phyloP scores from a whole-genome alignment of 495 filamentous ascomycete genomes.

The Staphylotrichum longicolle region DNA sequence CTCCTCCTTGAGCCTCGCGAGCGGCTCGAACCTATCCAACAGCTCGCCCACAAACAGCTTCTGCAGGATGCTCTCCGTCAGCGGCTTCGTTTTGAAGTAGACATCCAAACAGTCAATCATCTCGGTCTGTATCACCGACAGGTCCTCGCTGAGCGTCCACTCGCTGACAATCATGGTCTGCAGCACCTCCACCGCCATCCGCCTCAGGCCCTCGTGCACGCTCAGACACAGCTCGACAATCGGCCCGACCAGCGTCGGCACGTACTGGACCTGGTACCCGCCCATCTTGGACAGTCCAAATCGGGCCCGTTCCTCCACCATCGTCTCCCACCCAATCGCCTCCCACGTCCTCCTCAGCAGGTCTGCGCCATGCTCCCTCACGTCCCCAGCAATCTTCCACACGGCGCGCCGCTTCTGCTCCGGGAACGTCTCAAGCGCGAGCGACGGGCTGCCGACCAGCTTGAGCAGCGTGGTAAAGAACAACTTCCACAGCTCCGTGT shows the following conservation, averaged over 20 bases:
- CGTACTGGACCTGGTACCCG: conserved; percentile 97
- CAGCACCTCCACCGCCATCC: conserved; percentile 86
- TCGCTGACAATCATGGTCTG: conserved; percentile 98
- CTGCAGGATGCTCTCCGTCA: conserved; percentile 85
- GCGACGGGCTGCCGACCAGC: conserved; percentile 80
- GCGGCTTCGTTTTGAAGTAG: conserved; percentile 83
- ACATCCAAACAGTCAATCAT: conserved; percentile 92
- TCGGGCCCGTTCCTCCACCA: conserved; percentile 63
- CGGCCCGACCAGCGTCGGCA: conserved; percentile 83
- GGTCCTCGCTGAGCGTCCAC: conserved; percentile 93
- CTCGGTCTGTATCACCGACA: conserved; percentile 90
- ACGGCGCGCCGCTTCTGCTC: conserved; percentile 95
- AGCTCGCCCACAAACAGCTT: conserved; percentile 91
- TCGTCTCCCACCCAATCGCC: conserved; percentile 95
- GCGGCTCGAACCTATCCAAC: conserved; percentile 71
- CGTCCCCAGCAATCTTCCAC: conserved; percentile 98
- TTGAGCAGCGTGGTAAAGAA: conserved; percentile 89
- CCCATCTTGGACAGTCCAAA: conserved; percentile 84
- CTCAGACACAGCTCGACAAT: conserved; percentile 94
- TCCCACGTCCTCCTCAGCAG: conserved; percentile 85
- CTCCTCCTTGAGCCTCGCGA: conserved; percentile 65
- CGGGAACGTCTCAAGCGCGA: conserved; percentile 93
- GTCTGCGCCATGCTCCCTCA: conserved; percentile 85
- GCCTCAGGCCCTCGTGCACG: conserved; percentile 86
- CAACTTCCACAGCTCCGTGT: conserved; percentile 88